A percentile compares a stretch with the other conserved stretches of the same genome.
phyloP scores from a whole-genome alignment of 192 early-diverging fungal species.

The Rhizoclosmatium globosum region DNA sequence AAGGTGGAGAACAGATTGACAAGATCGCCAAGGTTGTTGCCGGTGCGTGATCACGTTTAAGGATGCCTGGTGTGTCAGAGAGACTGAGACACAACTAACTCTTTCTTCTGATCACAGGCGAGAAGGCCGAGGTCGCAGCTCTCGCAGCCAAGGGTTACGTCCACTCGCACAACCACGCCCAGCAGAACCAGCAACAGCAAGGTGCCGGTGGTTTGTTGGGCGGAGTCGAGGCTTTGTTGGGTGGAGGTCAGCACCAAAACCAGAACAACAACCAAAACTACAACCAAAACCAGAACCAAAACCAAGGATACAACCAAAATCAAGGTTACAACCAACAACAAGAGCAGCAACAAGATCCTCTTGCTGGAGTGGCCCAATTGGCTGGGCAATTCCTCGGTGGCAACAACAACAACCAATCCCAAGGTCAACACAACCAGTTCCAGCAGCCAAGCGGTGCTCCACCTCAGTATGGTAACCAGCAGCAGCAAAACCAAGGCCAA shows the following conservation, averaged over 20 bases:
- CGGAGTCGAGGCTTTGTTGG: neutral
- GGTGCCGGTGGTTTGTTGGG: neutral
- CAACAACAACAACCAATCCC: neutral
- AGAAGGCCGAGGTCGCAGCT: neutral
- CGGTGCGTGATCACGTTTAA: neutral
- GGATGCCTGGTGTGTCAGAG: no score
- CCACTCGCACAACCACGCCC: slow-evolving; percentile 6
- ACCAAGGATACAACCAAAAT: no score
- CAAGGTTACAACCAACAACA: neutral
- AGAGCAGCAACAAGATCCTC: neutral
- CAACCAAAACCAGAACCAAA: no score
- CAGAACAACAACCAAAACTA: neutral
- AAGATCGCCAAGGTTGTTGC: neutral
- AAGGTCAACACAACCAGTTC: neutral
- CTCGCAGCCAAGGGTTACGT: slow-evolving; percentile 17
- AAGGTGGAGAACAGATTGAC: slow-evolving; percentile 16
- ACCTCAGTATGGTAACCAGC: no score
- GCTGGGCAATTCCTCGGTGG: neutral
- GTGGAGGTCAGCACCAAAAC: neutral
- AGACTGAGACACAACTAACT: no score
- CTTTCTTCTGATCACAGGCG: neutral
- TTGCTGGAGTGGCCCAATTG: neutral
- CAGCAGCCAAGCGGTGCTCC: neutral
- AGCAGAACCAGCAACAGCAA: neutral
- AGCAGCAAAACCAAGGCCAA: no score